Evolutionary conservation across 768 basidiomycete genomes (phyloP).

Genomic region (Lepiota venenata): DNA sequence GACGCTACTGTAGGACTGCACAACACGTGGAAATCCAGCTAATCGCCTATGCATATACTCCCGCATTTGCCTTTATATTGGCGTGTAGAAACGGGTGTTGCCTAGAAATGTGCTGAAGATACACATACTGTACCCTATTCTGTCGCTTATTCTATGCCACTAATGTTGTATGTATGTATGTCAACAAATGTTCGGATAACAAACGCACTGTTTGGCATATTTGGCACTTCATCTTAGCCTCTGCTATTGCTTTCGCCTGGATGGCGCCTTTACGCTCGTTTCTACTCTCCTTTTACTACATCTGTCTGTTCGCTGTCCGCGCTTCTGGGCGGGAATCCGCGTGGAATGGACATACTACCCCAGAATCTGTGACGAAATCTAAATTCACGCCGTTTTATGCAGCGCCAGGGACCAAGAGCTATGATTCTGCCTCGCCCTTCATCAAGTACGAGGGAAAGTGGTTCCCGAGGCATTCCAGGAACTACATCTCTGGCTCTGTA

Average conservation of each 20-base stretch:
- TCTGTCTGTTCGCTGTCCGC: conserved; percentile 14
- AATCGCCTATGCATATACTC: not conserved
- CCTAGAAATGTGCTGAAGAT: not conserved
- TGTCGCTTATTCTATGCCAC: not conserved
- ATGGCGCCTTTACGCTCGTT: conserved; percentile 1
- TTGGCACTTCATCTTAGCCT: too few relatives aligned
- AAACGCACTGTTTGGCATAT: too few relatives aligned
- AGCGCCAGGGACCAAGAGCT: conserved; percentile 67
- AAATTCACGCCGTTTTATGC: conserved; percentile 62
- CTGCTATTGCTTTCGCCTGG: not conserved
- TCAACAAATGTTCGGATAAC: too few relatives aligned
- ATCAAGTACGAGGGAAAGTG: conserved; percentile 61
- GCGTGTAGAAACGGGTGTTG: not conserved
- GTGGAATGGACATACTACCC: conserved; percentile 66
- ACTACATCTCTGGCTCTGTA: conserved; percentile 48
- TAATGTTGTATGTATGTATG: conserved; percentile 1
- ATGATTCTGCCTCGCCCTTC: conserved; percentile 68
- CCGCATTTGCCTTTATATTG: not conserved
- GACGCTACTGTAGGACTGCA: conserved; percentile 81
- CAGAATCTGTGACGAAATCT: conserved; percentile 40
- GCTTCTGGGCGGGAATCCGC: conserved; percentile 38
- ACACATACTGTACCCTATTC: conserved; percentile 8
- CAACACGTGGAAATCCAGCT: conserved; percentile 44
- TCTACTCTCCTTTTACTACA: conserved; percentile 5
- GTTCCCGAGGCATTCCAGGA: conserved; percentile 48